A percentile compares a stretch with the other conserved stretches of the same genome.
Evolutionary conservation across 305 asterid genomes (phyloP).

Genomic region (Fraxinus velutina): DNA sequence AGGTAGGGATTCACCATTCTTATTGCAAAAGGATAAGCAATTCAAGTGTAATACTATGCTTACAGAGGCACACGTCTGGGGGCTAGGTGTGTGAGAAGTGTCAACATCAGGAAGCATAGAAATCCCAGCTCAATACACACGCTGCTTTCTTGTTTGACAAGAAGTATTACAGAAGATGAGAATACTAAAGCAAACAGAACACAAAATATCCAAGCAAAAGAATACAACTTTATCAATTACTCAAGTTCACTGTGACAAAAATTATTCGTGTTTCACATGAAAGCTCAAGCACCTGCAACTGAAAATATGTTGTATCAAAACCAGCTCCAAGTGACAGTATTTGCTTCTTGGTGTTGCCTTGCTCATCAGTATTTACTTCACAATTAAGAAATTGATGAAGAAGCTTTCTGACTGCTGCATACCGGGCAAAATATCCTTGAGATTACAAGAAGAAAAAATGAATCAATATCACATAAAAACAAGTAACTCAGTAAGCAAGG

Average conservation of each 20-base stretch:
- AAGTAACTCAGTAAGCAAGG: slow-evolving; percentile 12
- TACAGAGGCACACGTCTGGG: background rate
- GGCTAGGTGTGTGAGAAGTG: background rate
- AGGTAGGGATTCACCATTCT: background rate
- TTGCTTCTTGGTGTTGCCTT: slow-evolving; percentile 61
- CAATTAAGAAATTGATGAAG: slow-evolving; percentile 74
- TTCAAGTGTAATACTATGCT: background rate
- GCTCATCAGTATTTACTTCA: slow-evolving; percentile 34
- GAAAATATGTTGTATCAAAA: slow-evolving; percentile 87
- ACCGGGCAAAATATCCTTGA: slow-evolving; percentile 89
- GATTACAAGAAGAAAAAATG: slow-evolving; percentile 19
- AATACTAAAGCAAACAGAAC: background rate
- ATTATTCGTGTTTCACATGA: slow-evolving; percentile 36
- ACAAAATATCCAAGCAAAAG: slow-evolving; percentile 12
- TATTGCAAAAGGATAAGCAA: background rate
- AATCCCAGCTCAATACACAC: slow-evolving; percentile 3
- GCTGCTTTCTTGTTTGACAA: background rate
- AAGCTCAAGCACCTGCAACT: slow-evolving; percentile 72
- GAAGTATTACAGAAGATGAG: slow-evolving; percentile 13
- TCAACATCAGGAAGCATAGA: slow-evolving; percentile 9
- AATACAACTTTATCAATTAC: slow-evolving; percentile 3
- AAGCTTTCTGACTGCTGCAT: slow-evolving; percentile 80
- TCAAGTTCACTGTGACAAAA: slow-evolving; percentile 11
- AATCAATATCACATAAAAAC: background rate
- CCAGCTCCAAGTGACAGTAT: slow-evolving; percentile 94